Evolutionary conservation across 179 eudicot species (phyloP).

Genomic region (Carnegiea gigantea): DNA sequence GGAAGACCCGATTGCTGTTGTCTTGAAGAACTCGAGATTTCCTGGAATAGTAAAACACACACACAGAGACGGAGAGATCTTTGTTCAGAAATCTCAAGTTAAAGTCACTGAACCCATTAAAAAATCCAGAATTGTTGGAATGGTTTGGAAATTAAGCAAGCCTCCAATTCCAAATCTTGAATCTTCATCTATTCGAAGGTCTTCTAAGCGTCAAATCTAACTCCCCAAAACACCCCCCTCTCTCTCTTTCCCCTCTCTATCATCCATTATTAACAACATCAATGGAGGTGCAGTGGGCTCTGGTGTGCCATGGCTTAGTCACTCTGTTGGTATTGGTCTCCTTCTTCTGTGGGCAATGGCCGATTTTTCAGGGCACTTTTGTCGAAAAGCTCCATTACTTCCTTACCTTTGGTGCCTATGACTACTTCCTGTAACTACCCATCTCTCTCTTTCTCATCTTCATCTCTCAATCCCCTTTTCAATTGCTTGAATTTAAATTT

Average conservation of each 20-base stretch:
- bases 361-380: conserved; percentile 84
- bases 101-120: background rate
- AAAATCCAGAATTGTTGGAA: background rate
- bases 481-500: conserved; percentile 1
- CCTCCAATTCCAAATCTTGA: background rate
- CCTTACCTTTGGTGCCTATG: conserved; percentile 79
- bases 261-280: background rate
- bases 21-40: background rate
- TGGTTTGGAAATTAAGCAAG: conserved; percentile 1
- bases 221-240: background rate
- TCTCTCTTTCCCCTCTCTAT: background rate
- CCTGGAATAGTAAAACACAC: background rate
- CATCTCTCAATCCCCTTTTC: background rate
- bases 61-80: background rate
- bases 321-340: conserved; percentile 69
- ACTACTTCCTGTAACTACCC: conserved; percentile 57
- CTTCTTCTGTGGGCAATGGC: conserved; percentile 95
- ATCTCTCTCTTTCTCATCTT: background rate
- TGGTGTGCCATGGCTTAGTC: conserved; percentile 70
- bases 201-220: background rate
- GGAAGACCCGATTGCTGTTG: background rate
- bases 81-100: background rate
- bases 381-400: conserved; percentile 65
- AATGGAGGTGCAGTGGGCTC: conserved; percentile 62
- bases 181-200: background rate